Evolutionary conservation across 2,329 filamentous ascomycete genomes (phyloP).

Genomic region (Blastomyces silverae): DNA sequence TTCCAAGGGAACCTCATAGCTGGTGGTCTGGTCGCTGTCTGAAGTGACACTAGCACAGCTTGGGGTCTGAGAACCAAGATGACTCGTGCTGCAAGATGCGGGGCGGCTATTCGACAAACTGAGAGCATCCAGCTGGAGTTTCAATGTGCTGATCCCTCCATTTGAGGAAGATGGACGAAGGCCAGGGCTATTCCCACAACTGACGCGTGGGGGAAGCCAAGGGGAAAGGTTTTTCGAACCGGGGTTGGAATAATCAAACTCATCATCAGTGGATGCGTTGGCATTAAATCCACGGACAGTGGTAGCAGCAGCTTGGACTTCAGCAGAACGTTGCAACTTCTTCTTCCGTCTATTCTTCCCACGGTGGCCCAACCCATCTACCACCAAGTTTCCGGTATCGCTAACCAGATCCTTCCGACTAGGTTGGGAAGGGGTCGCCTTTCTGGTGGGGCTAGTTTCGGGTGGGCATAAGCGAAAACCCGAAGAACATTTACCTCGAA

Average conservation of each 20-base stretch:
- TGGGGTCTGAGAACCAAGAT: conserved; percentile 39
- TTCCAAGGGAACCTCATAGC: conserved; percentile 78
- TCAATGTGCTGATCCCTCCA: conserved; percentile 75
- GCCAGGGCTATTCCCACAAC: conserved; percentile 41
- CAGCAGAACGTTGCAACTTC: conserved; percentile 28
- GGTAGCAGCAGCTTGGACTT: conserved; percentile 29
- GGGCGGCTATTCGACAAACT: conserved; percentile 58
- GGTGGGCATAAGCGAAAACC: conserved; percentile 17
- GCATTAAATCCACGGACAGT: conserved; percentile 43
- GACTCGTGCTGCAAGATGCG: conserved; percentile 49
- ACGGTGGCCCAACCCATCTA: conserved; percentile 1
- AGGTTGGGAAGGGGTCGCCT: not conserved
- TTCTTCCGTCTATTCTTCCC: conserved; percentile 38
- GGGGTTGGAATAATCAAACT: conserved; percentile 40
- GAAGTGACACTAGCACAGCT: conserved; percentile 58
- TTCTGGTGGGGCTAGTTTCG: conserved; percentile 17
- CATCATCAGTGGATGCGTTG: conserved; percentile 41
- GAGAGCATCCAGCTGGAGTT: conserved; percentile 71
- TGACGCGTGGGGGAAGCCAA: conserved; percentile 26
- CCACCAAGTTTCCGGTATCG: not conserved
- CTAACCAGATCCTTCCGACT: conserved; percentile 8
- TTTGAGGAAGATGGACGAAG: conserved; percentile 45
- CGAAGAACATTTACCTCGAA: not conserved
- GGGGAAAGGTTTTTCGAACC: conserved; percentile 32
- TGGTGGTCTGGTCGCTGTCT: conserved; percentile 64